These are phyloP conservation scores for Castanea crenata DNA, from an alignment of 306 rosid genomes.

Conservation along the genomic window DNA sequence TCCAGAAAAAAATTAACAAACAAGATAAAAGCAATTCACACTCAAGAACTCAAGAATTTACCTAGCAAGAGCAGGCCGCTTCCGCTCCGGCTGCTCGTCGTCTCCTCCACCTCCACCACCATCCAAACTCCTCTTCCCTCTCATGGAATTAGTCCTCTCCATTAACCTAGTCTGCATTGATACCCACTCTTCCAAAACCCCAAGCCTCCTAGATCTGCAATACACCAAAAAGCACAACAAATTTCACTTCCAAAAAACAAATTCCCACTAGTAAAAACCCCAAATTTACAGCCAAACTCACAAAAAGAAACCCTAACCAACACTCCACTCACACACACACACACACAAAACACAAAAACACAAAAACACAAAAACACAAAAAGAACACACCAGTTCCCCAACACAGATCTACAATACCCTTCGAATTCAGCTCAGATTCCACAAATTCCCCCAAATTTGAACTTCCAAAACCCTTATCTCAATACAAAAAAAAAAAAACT, in stretches of 20 bases:
- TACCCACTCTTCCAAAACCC: conserved; percentile 40
- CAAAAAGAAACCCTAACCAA: conserved; percentile 33
- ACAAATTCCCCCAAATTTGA: conserved; percentile 1
- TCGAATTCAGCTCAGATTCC: conserved; percentile 27
- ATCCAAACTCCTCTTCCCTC: conserved; percentile 78
- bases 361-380: neutral
- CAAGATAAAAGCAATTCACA: neutral
- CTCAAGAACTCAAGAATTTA: conserved; percentile 19
- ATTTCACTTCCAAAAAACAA: neutral
- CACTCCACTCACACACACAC: conserved; percentile 6
- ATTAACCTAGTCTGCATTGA: conserved; percentile 56
- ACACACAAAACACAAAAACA: conserved; percentile 20
- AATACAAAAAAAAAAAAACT: neutral
- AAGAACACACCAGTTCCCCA: neutral
- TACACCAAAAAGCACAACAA: conserved; percentile 25
- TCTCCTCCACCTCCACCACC: conserved; percentile 45
- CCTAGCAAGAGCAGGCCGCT: conserved; percentile 99
- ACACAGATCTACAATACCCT: conserved; percentile 36
- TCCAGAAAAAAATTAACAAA: neutral
- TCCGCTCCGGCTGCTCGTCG: conserved; percentile 90
- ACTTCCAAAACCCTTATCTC: neutral
- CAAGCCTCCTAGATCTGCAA: conserved; percentile 47
- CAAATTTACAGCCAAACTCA: conserved; percentile 17
- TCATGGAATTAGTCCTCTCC: conserved; percentile 57
- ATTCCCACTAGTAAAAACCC: neutral